Evolutionary conservation across 169 alveolate species (phyloP).

Genomic region (Eimeria maxima): DNA sequence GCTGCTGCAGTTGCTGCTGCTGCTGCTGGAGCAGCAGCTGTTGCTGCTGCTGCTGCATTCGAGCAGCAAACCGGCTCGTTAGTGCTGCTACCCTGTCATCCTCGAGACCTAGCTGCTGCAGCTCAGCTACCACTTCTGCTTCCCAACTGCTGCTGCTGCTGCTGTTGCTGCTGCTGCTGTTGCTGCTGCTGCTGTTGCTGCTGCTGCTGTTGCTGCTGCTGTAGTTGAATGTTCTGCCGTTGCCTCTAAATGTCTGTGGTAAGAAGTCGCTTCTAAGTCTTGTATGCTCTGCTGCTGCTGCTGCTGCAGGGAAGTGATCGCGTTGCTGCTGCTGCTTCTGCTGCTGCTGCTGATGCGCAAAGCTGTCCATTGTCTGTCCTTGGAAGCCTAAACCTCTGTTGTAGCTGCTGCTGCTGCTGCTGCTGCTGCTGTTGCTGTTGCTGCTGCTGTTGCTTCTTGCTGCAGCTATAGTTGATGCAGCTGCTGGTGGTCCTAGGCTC

Average conservation of each 20-base stretch:
- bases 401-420: background rate
- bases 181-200: background rate
- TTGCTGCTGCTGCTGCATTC: slow-evolving; percentile 36
- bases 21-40: background rate
- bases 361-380: background rate
- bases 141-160: slow-evolving; percentile 40
- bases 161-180: background rate
- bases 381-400: background rate
- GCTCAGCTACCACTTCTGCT: slow-evolving; percentile 24
- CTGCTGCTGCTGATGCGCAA: background rate
- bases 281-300: too few species aligned
- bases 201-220: too few species aligned
- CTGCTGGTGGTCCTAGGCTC: background rate
- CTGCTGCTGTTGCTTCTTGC: slow-evolving; percentile 48
- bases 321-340: background rate
- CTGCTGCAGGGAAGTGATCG: background rate
- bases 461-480: background rate
- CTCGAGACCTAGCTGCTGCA: background rate
- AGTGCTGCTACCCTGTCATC: slow-evolving; percentile 19
- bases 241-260: too few species aligned
- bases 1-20: background rate
- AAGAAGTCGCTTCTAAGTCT: too few species aligned
- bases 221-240: too few species aligned
- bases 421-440: slow-evolving; percentile 2
- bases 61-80: slow-evolving; percentile 16